Percentiles rank a stretch among this genome's conserved stretches.
Conservation (phyloP, 2,329 filamentous ascomycete species). For the Fusarium pseudograminearum region DNA sequence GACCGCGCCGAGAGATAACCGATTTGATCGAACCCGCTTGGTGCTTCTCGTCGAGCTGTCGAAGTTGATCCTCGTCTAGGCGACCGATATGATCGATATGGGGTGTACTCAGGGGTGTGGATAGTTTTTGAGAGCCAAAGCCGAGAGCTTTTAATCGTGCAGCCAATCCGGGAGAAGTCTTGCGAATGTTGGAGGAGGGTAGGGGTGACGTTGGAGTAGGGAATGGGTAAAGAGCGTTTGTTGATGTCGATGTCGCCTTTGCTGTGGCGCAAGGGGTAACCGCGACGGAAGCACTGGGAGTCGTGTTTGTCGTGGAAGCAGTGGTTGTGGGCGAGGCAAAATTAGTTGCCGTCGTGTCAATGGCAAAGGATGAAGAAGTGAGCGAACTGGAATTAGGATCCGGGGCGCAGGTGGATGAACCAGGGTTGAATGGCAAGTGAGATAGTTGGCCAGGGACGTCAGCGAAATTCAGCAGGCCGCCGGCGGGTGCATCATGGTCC, state of each 20-base stretch:
- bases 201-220: constrained; percentile 44
- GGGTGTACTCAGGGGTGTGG: constrained; percentile 45
- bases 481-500: constrained; percentile 46
- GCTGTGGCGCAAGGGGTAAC: constrained; percentile 38
- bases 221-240: constrained; percentile 38
- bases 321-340: constrained; percentile 32
- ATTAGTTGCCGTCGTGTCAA: constrained; percentile 42
- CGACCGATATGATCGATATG: constrained; percentile 69
- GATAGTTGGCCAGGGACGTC: constrained; percentile 47
- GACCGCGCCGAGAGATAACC: constrained; percentile 73
- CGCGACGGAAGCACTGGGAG: constrained; percentile 38
- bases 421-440: constrained; percentile 47
- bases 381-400: constrained; percentile 44
- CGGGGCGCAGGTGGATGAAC: constrained; percentile 45
- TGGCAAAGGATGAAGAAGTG: constrained; percentile 37
- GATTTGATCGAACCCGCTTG: constrained; percentile 64
- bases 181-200: constrained; percentile 58
- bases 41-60: constrained; percentile 76
- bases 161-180: constrained; percentile 73
- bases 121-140: constrained; percentile 62
- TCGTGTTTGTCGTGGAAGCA: constrained; percentile 25
- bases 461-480: constrained; percentile 48
- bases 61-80: constrained; percentile 76
- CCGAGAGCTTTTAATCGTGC: constrained; percentile 74
- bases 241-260: constrained; percentile 45